A percentile compares a stretch with the other conserved stretches of the same genome.
Conservation (phyloP, 768 basidiomycete species). For the Fomitopsis pulvina region DNA sequence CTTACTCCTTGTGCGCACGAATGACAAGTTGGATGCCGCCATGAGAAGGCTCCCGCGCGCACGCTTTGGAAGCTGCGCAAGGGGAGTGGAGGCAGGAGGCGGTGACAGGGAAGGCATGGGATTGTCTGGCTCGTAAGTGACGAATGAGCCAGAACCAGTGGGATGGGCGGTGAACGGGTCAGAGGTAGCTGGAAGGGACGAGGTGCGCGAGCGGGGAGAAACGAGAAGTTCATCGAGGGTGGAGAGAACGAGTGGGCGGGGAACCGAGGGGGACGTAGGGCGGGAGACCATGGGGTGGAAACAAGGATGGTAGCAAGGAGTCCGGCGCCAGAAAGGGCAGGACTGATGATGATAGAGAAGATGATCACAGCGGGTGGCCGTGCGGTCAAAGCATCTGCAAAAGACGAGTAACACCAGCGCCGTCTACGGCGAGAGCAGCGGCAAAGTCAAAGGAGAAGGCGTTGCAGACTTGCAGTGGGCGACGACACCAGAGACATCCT, state of each 20-base stretch:
- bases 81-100: constrained; percentile 5
- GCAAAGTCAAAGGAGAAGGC: background rate
- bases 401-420: background rate
- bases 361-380: background rate
- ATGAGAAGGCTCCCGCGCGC: constrained; percentile 16
- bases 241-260: background rate
- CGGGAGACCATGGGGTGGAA: constrained; percentile 1
- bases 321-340: background rate
- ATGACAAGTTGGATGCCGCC: constrained; percentile 10
- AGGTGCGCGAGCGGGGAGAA: background rate
- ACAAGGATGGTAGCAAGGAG: background rate
- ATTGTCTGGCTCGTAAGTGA: constrained; percentile 10
- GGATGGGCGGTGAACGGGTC: constrained; percentile 24
- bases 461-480: background rate
- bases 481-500: no score
- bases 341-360: background rate
- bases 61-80: constrained; percentile 12
- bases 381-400: background rate
- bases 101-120: constrained; percentile 6
- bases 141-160: constrained; percentile 18
- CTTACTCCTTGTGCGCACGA: constrained; percentile 12
- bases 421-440: background rate
- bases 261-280: background rate
- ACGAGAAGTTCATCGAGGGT: background rate
- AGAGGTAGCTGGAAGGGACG: constrained; percentile 1